Evolutionary conservation across 345 rosid genomes (phyloP).

Genomic region (Salix arbutifolia): DNA sequence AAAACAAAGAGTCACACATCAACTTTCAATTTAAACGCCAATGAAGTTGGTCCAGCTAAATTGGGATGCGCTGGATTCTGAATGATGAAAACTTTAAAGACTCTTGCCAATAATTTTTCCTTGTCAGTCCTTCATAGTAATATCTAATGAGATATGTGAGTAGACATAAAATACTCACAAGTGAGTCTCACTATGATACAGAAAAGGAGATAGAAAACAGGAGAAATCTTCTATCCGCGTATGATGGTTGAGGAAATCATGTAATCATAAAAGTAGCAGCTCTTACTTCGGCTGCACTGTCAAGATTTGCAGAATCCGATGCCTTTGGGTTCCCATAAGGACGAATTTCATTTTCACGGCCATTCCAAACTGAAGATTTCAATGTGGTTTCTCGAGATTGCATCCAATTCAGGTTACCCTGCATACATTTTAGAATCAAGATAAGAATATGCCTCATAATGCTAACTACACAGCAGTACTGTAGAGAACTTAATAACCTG

Average conservation of each 20-base stretch:
- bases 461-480: neutral
- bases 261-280: slow-evolving; percentile 7
- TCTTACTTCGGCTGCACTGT: slow-evolving; percentile 93
- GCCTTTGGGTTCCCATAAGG: slow-evolving; percentile 94
- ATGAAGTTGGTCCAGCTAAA: neutral
- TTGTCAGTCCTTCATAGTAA: neutral
- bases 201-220: neutral
- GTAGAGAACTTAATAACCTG: slow-evolving; percentile 47
- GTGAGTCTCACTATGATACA: neutral
- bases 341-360: slow-evolving; percentile 92
- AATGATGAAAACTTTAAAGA: neutral
- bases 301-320: slow-evolving; percentile 97
- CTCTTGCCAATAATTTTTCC: neutral
- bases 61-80: neutral
- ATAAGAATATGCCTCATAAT: slow-evolving; percentile 7
- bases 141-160: neutral
- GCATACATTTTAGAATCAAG: slow-evolving; percentile 16
- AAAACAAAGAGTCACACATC: neutral
- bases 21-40: neutral
- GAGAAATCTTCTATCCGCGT: neutral
- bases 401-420: slow-evolving; percentile 99
- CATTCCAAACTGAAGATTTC: slow-evolving; percentile 91
- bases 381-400: slow-evolving; percentile 89
- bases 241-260: neutral
- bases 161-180: neutral